Evolutionary conservation across 2,329 filamentous ascomycete genomes (phyloP).

Genomic region (Scedosporium aurantiacum): DNA sequence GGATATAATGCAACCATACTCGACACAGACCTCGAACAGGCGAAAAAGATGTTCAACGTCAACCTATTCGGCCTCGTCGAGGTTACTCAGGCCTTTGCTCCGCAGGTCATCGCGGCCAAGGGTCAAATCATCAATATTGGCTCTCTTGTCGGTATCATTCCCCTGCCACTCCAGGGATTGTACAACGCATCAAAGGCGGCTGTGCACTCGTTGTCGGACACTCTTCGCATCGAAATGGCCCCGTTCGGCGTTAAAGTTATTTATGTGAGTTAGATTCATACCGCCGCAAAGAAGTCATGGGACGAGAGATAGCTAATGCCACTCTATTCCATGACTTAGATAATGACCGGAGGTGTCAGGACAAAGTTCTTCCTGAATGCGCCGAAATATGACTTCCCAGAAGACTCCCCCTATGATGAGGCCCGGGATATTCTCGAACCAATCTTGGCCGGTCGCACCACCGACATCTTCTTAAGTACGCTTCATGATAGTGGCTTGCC

Average conservation of each 20-base stretch:
- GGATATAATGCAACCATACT: slow-evolving; percentile 13
- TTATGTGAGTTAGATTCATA: slow-evolving; percentile 9
- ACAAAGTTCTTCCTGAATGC: slow-evolving; percentile 24
- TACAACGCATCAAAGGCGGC: slow-evolving; percentile 35
- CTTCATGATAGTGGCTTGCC: too few relatives aligned
- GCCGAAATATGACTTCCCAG: slow-evolving; percentile 28
- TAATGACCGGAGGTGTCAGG: slow-evolving; percentile 19
- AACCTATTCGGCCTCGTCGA: slow-evolving; percentile 28
- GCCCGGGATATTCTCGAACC: slow-evolving; percentile 9
- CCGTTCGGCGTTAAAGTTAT: slow-evolving; percentile 23
- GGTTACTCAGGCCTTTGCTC: slow-evolving; percentile 26
- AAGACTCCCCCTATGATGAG: slow-evolving; percentile 14
- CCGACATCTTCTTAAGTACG: background rate
- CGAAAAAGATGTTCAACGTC: slow-evolving; percentile 22
- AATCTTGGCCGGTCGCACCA: slow-evolving; percentile 9
- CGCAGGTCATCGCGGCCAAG: slow-evolving; percentile 22
- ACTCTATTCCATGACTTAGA: slow-evolving; percentile 8
- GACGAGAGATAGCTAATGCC: slow-evolving; percentile 9
- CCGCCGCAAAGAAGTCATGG: background rate
- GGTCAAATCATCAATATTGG: slow-evolving; percentile 28
- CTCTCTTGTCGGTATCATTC: slow-evolving; percentile 20
- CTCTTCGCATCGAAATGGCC: slow-evolving; percentile 28
- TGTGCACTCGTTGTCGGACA: slow-evolving; percentile 24
- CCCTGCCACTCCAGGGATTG: slow-evolving; percentile 23
- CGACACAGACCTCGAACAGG: slow-evolving; percentile 12